phyloP scores from a whole-genome alignment of 2,329 filamentous ascomycete species.

The Colletotrichum sp. region DNA sequence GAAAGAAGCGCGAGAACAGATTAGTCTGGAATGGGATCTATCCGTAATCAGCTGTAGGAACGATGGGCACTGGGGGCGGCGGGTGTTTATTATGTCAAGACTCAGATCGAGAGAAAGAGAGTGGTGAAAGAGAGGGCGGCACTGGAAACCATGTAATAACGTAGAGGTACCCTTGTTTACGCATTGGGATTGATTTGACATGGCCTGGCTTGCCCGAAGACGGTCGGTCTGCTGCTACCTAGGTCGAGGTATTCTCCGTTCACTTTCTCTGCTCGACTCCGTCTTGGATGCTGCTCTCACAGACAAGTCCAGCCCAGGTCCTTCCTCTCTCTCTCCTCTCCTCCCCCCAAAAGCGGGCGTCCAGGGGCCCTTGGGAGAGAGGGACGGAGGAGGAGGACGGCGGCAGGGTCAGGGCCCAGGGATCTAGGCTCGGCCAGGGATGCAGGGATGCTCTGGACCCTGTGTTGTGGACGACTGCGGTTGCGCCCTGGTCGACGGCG shows the following conservation, averaged over 20 bases:
- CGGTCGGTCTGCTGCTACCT: neutral
- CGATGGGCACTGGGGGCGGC: neutral
- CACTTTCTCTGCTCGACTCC: neutral
- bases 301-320: neutral
- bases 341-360: neutral
- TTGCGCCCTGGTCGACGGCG: neutral
- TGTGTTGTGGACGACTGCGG: neutral
- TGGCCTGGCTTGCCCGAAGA: neutral
- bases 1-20: neutral
- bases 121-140: neutral
- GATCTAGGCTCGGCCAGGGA: constrained; percentile 6
- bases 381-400: neutral
- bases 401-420: neutral
- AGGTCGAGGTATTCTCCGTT: neutral
- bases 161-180: neutral
- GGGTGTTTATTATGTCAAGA: neutral
- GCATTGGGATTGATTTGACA: neutral
- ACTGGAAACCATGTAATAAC: neutral
- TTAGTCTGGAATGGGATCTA: neutral
- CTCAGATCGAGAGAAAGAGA: neutral
- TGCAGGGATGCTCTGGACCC: constrained; percentile 18
- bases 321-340: neutral
- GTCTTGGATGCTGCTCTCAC: neutral
- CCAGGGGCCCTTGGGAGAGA: neutral
- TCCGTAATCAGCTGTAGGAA: neutral